phyloP scores from a whole-genome alignment of 768 basidiomycete species.

The Boletus subcaerulescens region DNA sequence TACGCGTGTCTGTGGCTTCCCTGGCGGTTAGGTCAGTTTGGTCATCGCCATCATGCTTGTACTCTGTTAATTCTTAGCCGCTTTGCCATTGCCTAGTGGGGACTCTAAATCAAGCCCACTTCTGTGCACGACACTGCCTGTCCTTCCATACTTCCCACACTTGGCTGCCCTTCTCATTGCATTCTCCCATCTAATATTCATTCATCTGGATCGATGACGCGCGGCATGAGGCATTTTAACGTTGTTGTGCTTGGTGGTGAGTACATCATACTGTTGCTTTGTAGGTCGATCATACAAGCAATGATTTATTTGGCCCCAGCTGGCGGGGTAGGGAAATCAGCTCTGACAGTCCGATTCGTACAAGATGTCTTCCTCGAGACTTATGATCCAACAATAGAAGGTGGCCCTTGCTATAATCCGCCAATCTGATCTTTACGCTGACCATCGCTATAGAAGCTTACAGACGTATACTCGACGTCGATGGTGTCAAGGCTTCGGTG shows the following conservation, averaged over 20 bases:
- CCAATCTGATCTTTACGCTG: conserved; percentile 1
- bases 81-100: conserved; percentile 2
- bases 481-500: conserved; percentile 62
- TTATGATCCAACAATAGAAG: conserved; percentile 86
- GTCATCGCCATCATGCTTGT: background rate
- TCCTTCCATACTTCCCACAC: conserved; percentile 23
- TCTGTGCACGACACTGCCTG: conserved; percentile 15
- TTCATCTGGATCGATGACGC: conserved; percentile 3
- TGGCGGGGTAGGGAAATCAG: conserved; percentile 88
- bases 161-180: background rate
- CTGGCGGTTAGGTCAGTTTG: conserved; percentile 3
- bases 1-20: background rate
- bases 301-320: conserved; percentile 40
- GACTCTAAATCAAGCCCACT: conserved; percentile 2
- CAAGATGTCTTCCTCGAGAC: conserved; percentile 69
- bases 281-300: background rate
- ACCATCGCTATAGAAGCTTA: conserved; percentile 58
- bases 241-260: conserved; percentile 79
- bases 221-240: conserved; percentile 66
- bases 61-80: conserved; percentile 1
- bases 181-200: conserved; percentile 9
- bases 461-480: conserved; percentile 59
- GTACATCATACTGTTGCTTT: conserved; percentile 17
- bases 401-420: conserved; percentile 33
- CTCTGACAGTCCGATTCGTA: conserved; percentile 77